These are phyloP conservation scores for Geotrichum carabidarum DNA, from an alignment of 1,139 yeast species.

Conservation along the genomic window DNA sequence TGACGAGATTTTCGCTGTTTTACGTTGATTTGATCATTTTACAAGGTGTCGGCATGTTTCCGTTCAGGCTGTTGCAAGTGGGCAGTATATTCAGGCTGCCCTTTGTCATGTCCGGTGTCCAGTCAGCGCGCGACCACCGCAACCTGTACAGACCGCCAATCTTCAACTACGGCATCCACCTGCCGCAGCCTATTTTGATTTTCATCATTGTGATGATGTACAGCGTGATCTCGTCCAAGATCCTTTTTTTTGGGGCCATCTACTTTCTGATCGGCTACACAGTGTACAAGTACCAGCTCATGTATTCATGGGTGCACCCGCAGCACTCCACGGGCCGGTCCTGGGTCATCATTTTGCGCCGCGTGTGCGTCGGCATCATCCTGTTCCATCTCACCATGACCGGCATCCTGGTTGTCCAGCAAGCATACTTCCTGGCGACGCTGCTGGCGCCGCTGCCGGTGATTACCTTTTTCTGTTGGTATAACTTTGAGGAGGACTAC, in stretches of 20 bases:
- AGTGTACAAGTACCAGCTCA: conserved; percentile 73
- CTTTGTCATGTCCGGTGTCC: conserved; percentile 52
- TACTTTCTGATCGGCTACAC: conserved; percentile 72
- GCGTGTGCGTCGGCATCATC: conserved; percentile 64
- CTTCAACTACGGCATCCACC: conserved; percentile 72
- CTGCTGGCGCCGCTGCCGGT: conserved; percentile 71
- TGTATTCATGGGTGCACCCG: conserved; percentile 77
- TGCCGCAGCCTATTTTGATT: conserved; percentile 76
- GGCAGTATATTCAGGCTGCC: conserved; percentile 66
- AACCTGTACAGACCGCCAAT: conserved; percentile 70
- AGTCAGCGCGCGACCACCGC: conserved; percentile 63
- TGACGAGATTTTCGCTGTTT: conserved; percentile 65
- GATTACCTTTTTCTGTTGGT: conserved; percentile 58
- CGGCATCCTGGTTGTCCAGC: conserved; percentile 75
- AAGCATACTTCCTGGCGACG: conserved; percentile 70
- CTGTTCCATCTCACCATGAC: conserved; percentile 87
- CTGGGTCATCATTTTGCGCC: conserved; percentile 75
- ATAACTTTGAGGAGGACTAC: conserved; percentile 78
- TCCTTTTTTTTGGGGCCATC: conserved; percentile 63
- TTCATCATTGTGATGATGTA: conserved; percentile 70
- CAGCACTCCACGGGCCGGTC: conserved; percentile 87
- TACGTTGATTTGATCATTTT: conserved; percentile 76
- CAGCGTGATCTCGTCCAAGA: conserved; percentile 72
- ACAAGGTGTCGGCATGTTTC: conserved; percentile 83
- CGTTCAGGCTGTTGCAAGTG: conserved; percentile 61